Base-by-base conservation (phyloP, 257 asterid genomes). In the Solanum neorickii region DNA sequence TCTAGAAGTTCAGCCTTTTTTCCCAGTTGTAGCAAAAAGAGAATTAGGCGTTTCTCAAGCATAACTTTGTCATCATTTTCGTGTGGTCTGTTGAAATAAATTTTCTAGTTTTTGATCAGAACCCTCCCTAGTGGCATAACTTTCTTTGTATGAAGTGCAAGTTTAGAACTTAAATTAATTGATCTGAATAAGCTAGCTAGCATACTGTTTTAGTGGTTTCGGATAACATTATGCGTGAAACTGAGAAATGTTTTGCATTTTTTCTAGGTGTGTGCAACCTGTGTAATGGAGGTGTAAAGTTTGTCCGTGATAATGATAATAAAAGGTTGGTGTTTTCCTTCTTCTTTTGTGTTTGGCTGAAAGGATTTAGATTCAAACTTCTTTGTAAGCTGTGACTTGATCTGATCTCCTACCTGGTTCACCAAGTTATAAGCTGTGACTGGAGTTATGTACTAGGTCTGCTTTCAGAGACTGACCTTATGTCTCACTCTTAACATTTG, bases 221-320 rank as follows among this genome's bases (percentile, higher is more conserved):
- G 18, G 66, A 29, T 9, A 47, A 29, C 18, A 82, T 10, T 47
- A 33, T 31, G 31, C 10, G 25, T 82, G 85, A 49, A 82, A 49
- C 44, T 82, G 42, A 82, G 69, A 82, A 82, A 29, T 82, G 46
- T 49, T 29, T 82, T 49, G 9, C 69, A 49, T 82, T 14, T 69
- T 70, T 75, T 82, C 44, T 82, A 96, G 99, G 99, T 87, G 96
- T 96, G 11, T 96, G 99, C 94, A 96, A 96, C 88, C 88, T 96
- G 85, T 96, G 98, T 83, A 96, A 96, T 78, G 99, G 98, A 42
- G 98, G 99, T 14, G 98, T 96, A 88, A 95, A 90, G 87, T 93
- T 96, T 90, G 99, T 96, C 78, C 95, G 98, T 6, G 93, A 93
- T 84, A 92, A 95, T 90, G 99, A 96, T 89, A 86, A 88, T 52